Conservation (phyloP, 1,284 basidiomycete genomes). For the Termitomyces sp. region DNA sequence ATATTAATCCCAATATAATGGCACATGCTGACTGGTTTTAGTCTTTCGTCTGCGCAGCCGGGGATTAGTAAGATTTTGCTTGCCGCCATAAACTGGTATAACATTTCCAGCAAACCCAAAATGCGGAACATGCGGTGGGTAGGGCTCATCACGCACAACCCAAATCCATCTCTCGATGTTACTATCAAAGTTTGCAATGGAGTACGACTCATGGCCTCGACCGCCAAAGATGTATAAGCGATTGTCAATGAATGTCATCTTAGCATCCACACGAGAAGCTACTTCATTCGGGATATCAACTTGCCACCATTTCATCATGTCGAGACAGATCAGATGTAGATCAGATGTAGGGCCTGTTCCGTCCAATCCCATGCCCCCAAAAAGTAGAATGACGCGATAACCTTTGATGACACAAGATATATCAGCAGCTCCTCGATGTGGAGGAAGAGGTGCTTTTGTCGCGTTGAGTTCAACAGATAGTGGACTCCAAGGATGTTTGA, state of each 20-base stretch:
- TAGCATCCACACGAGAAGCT: background rate
- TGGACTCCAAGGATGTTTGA: background rate
- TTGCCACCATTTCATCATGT: slow-evolving; percentile 5
- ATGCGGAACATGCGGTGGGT: background rate
- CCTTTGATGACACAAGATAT: background rate
- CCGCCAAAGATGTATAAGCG: slow-evolving; percentile 7
- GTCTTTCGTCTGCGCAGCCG: background rate
- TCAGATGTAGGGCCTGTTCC: background rate
- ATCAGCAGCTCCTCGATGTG: background rate
- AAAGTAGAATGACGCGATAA: slow-evolving; percentile 1
- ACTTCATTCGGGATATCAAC: slow-evolving; percentile 1
- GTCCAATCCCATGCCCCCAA: background rate
- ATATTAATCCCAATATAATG: background rate
- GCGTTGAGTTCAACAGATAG: background rate
- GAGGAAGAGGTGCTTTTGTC: slow-evolving; percentile 1
- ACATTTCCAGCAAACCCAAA: background rate
- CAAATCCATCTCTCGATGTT: background rate
- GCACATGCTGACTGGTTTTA: background rate
- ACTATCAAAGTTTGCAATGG: background rate
- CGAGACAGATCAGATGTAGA: slow-evolving; percentile 1
- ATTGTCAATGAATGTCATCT: slow-evolving; percentile 3
- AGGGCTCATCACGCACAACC: slow-evolving; percentile 1
- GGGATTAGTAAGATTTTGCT: slow-evolving; percentile 1
- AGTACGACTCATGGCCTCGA: background rate
- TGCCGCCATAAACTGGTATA: background rate